Base-by-base conservation (phyloP, 177 flowering plant species). In the Tripterygium wilfordii region DNA sequence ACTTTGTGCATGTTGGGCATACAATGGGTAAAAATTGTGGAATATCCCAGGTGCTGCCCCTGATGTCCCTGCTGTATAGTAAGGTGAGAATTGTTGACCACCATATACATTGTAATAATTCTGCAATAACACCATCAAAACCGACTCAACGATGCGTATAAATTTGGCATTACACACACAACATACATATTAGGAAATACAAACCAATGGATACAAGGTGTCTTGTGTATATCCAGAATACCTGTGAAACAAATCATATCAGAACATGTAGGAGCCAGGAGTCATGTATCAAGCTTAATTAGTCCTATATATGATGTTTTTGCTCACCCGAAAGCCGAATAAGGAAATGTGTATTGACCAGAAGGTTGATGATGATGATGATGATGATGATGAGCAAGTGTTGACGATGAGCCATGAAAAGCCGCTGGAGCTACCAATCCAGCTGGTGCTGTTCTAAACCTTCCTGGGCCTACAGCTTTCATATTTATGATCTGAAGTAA, bases 321-420 rank as follows among this genome's bases (percentile, higher is more conserved):
- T n/a, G n/a, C 55, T 66, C 64, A 79, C 83, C 80, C 88, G 48
- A 70, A 82, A 61, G 75, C 54, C 20, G 82, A 68, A 58, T 71
- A 74, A 56, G 88, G 85, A 58, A 66, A 56, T 54, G 77, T 20
- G 63, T 60, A 78, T 49, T 75, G 82, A 54, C 68, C 60, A 40
- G 68, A 12, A 8, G 64, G 62, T 46, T 77, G 82, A 40, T 57
- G 45, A n/a, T n/a, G n/a, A n/a, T n/a, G n/a, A n/a, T n/a, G n/a
- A n/a, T n/a, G n/a, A n/a, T n/a, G n/a, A n/a, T n/a, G n/a, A 60
- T 60, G 45, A 62, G 65, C n/a, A n/a, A n/a, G n/a, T n/a, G n/a
- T n/a, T n/a, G 79, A 62, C 29, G 77, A 63, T 26, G 78, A 53
- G 23, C 66, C 66, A n/a, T 69, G 76, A 54, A 65, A 65, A 41